Conservation (phyloP, 106 monocot species). For the Platanthera zijinensis region DNA sequence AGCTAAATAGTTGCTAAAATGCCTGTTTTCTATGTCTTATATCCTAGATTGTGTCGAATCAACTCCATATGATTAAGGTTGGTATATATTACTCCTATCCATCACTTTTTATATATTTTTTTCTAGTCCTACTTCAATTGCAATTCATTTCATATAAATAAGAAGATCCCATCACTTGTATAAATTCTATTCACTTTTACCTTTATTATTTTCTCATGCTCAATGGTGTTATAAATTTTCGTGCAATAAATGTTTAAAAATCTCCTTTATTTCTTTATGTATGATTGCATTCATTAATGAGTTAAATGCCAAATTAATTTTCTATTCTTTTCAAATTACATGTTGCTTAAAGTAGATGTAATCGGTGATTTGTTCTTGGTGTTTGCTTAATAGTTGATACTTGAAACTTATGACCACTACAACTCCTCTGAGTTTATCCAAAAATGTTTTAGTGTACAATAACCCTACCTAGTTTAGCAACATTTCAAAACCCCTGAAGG, state of each 20-base stretch:
- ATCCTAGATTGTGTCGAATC: constrained; percentile 47
- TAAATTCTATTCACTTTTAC: neutral
- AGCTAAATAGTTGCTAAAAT: neutral
- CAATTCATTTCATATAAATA: neutral
- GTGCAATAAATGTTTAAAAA: neutral
- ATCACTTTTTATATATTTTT: neutral
- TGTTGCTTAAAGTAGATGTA: neutral
- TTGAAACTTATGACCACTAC: neutral
- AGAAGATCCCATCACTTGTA: neutral
- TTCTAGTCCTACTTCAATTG: neutral
- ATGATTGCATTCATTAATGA: neutral
- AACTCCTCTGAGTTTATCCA: neutral
- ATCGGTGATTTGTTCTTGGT: neutral
- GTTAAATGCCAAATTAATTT: neutral
- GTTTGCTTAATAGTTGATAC: neutral
- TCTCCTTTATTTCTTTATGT: neutral
- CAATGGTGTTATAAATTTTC: neutral
- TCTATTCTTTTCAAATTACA: neutral
- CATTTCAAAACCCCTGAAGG: no score
- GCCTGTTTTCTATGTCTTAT: neutral
- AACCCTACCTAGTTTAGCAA: no score
- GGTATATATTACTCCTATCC: neutral
- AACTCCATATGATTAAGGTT: constrained; percentile 56
- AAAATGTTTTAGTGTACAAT: neutral
- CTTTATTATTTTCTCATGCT: neutral